Evolutionary conservation across 108 stramenopile species (phyloP), one percentile per base, ranked within the genome.

Genomic region (Skeletonema costatum): DNA sequence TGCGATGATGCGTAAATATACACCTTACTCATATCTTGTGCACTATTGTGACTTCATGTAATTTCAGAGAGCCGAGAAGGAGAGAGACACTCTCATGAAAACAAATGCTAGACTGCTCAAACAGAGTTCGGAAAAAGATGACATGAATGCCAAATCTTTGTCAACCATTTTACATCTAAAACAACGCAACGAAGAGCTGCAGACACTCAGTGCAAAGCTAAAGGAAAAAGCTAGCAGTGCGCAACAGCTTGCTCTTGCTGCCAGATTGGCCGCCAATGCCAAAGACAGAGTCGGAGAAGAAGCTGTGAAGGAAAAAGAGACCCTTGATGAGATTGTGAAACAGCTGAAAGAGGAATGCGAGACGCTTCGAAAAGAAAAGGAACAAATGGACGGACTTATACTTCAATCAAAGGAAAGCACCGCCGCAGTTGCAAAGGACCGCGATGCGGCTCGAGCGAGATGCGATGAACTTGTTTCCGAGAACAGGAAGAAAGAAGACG

Each of bases 141-240:
- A 96, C 38, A 93, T 93, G 87, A 96, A 94, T 78, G 93, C 92
- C 0, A 93, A 93, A 71, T 91, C 93, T 14, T 63, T 94, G 53
- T 92, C 90, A 5, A 92, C 93, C 0, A 93, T 96, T 73, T 60
- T 96, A 29, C 93, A 94, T 50, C 68, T 96, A 70, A 94, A 94
- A 53, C 88, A 92, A 30, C 29, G 93, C 50, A 90, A 86, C 33
- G 92, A 94, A 46, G 82, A 90, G 71, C 84, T 92, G 3, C 75
- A 81, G 33, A 80, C 84, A 58, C 92, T 93, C 73, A 90, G 86
- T 62, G 81, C 86, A 9, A 87, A 83, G 61, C 66, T 96, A 41
- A 89, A 93, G 69, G 85, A 90, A 63, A 89, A 92, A 58, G 77
- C 83, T 10, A 89, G 94, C 71, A 88, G 85, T 68, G 83, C 92